Evolutionary conservation across 345 rosid species (phyloP).

Genomic region (Ailanthus altissimus): DNA sequence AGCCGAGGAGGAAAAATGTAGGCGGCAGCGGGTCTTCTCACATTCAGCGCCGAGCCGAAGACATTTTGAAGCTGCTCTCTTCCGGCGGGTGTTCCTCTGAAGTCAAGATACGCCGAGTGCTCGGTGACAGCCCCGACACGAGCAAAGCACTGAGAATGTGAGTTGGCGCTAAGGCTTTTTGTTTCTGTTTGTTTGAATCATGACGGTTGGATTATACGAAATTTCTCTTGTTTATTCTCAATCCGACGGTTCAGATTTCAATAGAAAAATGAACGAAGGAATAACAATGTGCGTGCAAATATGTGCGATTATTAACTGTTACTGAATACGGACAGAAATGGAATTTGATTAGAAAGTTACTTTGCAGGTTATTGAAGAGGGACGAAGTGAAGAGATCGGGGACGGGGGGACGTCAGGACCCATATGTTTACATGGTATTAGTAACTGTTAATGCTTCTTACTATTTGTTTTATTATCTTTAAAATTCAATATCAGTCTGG

Average conservation of each 20-base stretch:
- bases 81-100: constrained; percentile 57
- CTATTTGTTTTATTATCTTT: neutral
- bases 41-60: constrained; percentile 67
- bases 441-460: neutral
- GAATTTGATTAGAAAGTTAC: neutral
- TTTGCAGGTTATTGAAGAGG: constrained; percentile 60
- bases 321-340: neutral
- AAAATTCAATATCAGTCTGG: neutral
- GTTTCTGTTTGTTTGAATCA: neutral
- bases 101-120: constrained; percentile 64
- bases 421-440: constrained; percentile 75
- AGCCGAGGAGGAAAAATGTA: constrained; percentile 36
- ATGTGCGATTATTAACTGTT: too few species aligned
- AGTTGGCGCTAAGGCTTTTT: neutral
- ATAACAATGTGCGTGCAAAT: neutral
- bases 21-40: constrained; percentile 32
- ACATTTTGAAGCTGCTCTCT: constrained; percentile 73
- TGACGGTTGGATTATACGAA: neutral
- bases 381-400: constrained; percentile 77
- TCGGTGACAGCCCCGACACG: constrained; percentile 95
- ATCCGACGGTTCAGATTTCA: constrained; percentile 9
- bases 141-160: constrained; percentile 97
- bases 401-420: constrained; percentile 75
- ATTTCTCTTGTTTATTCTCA: neutral
- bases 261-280: neutral